phyloP scores from a whole-genome alignment of 2,329 filamentous ascomycete species.

The Cadophora luteo-olivacea region DNA sequence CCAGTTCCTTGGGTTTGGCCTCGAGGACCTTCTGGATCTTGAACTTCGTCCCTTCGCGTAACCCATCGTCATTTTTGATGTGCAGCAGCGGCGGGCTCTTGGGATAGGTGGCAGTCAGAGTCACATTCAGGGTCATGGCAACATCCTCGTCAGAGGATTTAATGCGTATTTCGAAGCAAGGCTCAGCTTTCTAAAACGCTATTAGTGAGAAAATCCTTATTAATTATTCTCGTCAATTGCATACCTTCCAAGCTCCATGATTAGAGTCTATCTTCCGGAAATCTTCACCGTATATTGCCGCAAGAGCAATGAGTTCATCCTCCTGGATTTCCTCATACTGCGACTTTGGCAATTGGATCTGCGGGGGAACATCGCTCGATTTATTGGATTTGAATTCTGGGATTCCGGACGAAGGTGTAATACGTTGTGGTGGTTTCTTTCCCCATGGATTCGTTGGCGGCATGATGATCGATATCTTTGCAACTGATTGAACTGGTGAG shows the following conservation, averaged over 20 bases:
- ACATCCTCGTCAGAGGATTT: constrained; percentile 76
- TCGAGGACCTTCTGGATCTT: constrained; percentile 72
- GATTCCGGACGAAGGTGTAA: constrained; percentile 37
- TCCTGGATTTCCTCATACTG: constrained; percentile 85
- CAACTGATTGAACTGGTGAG: constrained; percentile 23
- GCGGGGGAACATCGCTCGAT: constrained; percentile 47
- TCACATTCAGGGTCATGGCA: constrained; percentile 74
- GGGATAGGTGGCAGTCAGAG: constrained; percentile 89
- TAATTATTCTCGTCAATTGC: constrained; percentile 35
- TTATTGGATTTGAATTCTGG: constrained; percentile 36
- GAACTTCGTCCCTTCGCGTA: constrained; percentile 74
- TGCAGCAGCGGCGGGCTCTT: constrained; percentile 79
- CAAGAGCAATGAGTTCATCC: constrained; percentile 84
- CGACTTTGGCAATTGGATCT: constrained; percentile 55
- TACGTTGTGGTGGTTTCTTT: constrained; percentile 48
- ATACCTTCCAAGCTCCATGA: constrained; percentile 83
- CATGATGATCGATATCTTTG: constrained; percentile 40
- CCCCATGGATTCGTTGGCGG: constrained; percentile 44
- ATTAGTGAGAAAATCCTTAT: not conserved
- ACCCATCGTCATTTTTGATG: constrained; percentile 66
- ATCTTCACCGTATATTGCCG: constrained; percentile 90
- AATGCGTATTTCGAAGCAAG: constrained; percentile 81
- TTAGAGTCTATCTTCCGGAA: constrained; percentile 76
- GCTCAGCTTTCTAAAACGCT: constrained; percentile 71
- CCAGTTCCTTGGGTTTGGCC: constrained; percentile 58